Base-by-base conservation (phyloP, 2,329 filamentous ascomycete genomes). In the Penicillium vulpinum region DNA sequence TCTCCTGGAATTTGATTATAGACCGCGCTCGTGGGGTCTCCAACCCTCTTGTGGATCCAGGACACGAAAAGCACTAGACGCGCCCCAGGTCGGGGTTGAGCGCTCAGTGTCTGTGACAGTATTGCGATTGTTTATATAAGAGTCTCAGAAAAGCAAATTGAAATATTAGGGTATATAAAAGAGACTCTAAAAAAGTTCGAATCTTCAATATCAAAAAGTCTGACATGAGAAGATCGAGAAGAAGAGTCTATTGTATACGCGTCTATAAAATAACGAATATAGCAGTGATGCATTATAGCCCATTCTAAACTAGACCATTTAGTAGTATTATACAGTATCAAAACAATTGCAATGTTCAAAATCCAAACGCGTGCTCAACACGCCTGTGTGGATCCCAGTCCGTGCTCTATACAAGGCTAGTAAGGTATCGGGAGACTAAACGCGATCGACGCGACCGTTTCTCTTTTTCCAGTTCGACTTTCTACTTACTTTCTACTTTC, bases 321-420 rank as follows among this genome's bases (percentile, higher is more conserved):
- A 33, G 16, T 7, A 31, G 8, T 31, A 45, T 3, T 46, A 22
- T 35, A 44, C 18, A 11, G 44, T 11, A 47, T 33, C 44, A 35
- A 41, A 52, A 46, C 41, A 49, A 49, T 49, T 26, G 36, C 38
- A 35, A 33, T 16, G 21, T 47, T n/a, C 7, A 31, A 44, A 36
- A 21, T 22, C 7, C 26, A n/a, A 50, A 67, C 65, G 65, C 63
- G 65, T 67, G 60, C 64, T 62, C 55, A 66, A 66, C 63, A 63
- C 62, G 60, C 36, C 36, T 8, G 18, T 36, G 63, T 66, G 64
- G 62, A 60, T 54, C 56, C 53, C 26, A 47, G 64, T 67, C 64
- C 63, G 64, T 67, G 64, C 64, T 64, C 62, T 67, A 66, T 65
- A 67, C 63, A 60, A 58, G 24, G 57, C 63, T 63, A 65, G 62